Percentiles rank a stretch among this genome's conserved stretches.
phyloP scores from a whole-genome alignment of 129 eudicot genomes.

The Ambrosia artemisiifolia region DNA sequence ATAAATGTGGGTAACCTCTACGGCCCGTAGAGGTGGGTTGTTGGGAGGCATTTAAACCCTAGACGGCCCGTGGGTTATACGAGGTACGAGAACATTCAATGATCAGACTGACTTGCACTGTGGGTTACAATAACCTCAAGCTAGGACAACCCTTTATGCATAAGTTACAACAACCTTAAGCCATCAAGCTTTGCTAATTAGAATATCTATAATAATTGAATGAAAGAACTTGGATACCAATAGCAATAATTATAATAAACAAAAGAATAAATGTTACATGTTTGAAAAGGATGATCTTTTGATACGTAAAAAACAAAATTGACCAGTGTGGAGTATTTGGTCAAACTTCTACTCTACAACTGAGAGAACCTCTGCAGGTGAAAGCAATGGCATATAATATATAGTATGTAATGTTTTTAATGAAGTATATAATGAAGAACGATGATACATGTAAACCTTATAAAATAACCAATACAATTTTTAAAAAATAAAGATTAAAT shows the following conservation, averaged over 20 bases:
- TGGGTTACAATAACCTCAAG: no score
- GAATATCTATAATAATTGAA: conserved; percentile 26
- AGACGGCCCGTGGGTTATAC: no score
- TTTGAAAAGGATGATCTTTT: conserved; percentile 28
- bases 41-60: no score
- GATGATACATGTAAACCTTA: not conserved
- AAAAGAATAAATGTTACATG: conserved; percentile 9
- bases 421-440: no score
- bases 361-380: conserved; percentile 51
- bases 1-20: no score
- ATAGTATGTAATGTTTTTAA: no score
- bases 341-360: conserved; percentile 66
- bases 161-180: no score
- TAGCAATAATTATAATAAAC: conserved; percentile 6
- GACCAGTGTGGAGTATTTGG: conserved; percentile 43
- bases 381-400: conserved; percentile 23
- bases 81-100: no score
- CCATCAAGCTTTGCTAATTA: no score
- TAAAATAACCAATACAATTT: not conserved
- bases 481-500: not conserved
- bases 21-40: no score
- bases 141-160: no score
- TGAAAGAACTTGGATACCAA: conserved; percentile 14
- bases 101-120: no score
- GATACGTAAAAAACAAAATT: conserved; percentile 48